Base-by-base conservation (phyloP, 202 grass and related monocot genomes). In the Carex arenaria region DNA sequence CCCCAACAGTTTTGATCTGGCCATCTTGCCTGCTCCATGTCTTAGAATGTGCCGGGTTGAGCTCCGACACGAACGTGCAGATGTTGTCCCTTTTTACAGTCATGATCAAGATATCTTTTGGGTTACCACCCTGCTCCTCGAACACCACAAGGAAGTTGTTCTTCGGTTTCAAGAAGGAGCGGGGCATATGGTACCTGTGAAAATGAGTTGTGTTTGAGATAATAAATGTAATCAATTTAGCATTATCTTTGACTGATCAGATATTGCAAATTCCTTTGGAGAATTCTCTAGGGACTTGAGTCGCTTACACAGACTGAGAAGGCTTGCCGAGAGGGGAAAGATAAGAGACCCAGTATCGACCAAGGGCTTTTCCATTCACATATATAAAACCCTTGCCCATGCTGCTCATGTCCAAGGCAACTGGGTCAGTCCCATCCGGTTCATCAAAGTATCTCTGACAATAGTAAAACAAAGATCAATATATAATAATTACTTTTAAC, bases 11-110 rank as follows among this genome's bases (percentile, higher is more conserved):
- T 82, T 86, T 87, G 84, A 98, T 69, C 71, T 92, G 53, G 45
- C 68, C 84, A 5, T 89, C 83, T 54, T 91, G 64, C 0, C 72
- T 80, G 9, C 78, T 55, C 86, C 86, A 93, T 13, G 91, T 80
- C 64, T 85, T 88, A 52, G 89, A 82, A 19, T 92, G 83, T 11
- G 84, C 88, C 0, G 95, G 92, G 80, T 92, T 85, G 76, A 80
- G 72, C 78, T 93, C 92, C 0, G 89, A 92, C 68, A 93, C 85
- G 14, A 92, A 51, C 15, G 89, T 70, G n/a, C 95, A 95, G 10
- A 98, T 89, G 80, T 98, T 88, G 79, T 98, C 95, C 83, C 93
- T 95, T 69, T 89, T 89, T 62, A 95, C 95, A 0, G 86, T 93
- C 83, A 90, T 84, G 40, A 93, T 22, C 23, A 87, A 68, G 64